Evolutionary conservation across 2,329 filamentous ascomycete species (phyloP), one percentile per base, ranked within the genome.

Genomic region (Ophiostoma fasciatum): DNA sequence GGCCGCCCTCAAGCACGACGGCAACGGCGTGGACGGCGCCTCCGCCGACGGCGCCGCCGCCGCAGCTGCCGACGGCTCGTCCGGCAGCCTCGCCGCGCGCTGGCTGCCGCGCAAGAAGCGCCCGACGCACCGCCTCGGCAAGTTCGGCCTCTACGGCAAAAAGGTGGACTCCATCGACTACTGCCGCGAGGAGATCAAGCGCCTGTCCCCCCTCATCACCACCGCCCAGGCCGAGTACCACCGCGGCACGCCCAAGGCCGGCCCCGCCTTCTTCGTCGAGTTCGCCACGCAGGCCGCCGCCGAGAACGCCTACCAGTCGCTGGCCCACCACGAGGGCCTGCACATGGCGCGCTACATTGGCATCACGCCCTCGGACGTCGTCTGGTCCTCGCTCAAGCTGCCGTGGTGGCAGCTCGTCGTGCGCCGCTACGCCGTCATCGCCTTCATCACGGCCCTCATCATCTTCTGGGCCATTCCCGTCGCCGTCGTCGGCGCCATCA

Each of bases 121-220:
- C 29, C 85, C 85, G 2, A 76, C 78, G 2, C 85, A 94, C 52
- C 69, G 70, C 35, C 61, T 78, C 37, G 82, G 79, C 52, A 64
- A 68, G 6, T 55, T 90, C 17, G 71, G 70, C 13, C 64, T 82
- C 31, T 70, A 87, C 45, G 82, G 85, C 46, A 78, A 84, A 52
- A 90, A 93, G 55, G 87, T 94, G 13, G 90, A 98, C 58, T 90
- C 85, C 0, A 94, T 98, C 55, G 75, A 88, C 43, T 94, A 82
- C 80, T 81, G 76, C 44, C 80, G 90, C 35, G 63, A 67, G 2
- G 80, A 92, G 55, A 72, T 94, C 35, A 71, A 78, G 44, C 74
- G 75, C 33, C 70, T 92, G 30, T 77, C 79, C 35, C 78, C 81
- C 0, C 68, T 81, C 41, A 77, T 84, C 21, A 69, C 80, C 33